Evolutionary conservation across 768 basidiomycete species (phyloP).

Genomic region (Auricularia auricula-judae): DNA sequence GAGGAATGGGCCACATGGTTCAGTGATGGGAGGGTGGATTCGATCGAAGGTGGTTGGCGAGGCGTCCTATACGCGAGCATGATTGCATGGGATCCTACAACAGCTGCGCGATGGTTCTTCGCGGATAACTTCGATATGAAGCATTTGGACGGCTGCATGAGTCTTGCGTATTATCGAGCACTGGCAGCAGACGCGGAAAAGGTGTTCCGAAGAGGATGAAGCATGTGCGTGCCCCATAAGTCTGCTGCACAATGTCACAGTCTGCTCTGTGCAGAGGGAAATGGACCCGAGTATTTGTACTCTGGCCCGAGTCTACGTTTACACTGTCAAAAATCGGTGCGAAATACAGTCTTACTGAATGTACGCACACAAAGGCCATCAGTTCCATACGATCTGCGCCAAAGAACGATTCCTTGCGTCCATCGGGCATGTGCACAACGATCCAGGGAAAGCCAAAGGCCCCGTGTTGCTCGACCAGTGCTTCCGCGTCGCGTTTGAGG

Average conservation of each 20-base stretch:
- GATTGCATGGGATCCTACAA: background rate
- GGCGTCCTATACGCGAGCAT: background rate
- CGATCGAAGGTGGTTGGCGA: background rate
- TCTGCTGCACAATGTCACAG: background rate
- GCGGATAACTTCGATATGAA: background rate
- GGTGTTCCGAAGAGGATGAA: no score
- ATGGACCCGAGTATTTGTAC: background rate
- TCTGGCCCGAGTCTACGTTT: background rate
- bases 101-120: background rate
- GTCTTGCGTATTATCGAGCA: background rate
- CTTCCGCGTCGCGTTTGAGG: background rate
- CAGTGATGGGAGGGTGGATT: background rate
- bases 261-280: background rate
- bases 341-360: background rate
- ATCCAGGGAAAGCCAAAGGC: conserved; percentile 6
- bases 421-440: conserved; percentile 1
- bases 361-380: conserved; percentile 3
- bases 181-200: background rate
- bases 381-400: conserved; percentile 1
- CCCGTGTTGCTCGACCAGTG: conserved; percentile 1
- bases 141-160: background rate
- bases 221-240: no score
- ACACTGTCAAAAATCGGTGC: background rate
- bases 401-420: background rate
- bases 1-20: conserved; percentile 5